These are phyloP conservation scores for Xylariaceae sp. DNA, from an alignment of 2,329 filamentous ascomycete genomes.

Conservation along the genomic window DNA sequence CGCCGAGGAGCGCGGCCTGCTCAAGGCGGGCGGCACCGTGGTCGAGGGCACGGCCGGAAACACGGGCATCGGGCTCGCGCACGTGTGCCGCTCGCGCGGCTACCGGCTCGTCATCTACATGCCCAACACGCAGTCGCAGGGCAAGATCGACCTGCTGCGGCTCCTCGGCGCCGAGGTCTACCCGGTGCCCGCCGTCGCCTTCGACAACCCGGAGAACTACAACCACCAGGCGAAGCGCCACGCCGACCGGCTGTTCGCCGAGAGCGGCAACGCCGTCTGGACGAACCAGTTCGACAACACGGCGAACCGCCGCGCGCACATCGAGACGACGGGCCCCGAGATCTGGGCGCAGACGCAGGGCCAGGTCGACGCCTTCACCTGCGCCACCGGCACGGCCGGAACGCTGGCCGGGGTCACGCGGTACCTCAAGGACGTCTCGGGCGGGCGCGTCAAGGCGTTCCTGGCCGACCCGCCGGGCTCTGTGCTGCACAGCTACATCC, in stretches of 20 bases:
- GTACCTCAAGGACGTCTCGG: slow-evolving; percentile 79
- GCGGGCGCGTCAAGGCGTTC: slow-evolving; percentile 77
- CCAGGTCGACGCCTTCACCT: slow-evolving; percentile 89
- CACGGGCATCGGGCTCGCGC: slow-evolving; percentile 94
- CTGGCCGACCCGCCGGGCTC: slow-evolving; percentile 92
- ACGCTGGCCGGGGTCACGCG: slow-evolving; percentile 85
- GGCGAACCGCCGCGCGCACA: slow-evolving; percentile 88
- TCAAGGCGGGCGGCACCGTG: slow-evolving; percentile 84
- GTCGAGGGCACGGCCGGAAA: slow-evolving; percentile 97
- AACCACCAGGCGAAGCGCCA: slow-evolving; percentile 93
- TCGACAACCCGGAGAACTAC: slow-evolving; percentile 94
- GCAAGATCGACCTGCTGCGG: slow-evolving; percentile 90
- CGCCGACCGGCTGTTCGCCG: slow-evolving; percentile 75
- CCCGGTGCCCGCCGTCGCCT: slow-evolving; percentile 91
- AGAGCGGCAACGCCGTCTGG: slow-evolving; percentile 68
- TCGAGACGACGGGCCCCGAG: slow-evolving; percentile 95
- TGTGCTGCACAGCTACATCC: slow-evolving; percentile 88
- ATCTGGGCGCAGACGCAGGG: slow-evolving; percentile 92
- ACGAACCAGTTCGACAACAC: slow-evolving; percentile 99
- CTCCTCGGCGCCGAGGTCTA: slow-evolving; percentile 92
- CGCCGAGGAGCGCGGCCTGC: slow-evolving; percentile 81
- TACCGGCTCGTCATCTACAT: slow-evolving; percentile 99
- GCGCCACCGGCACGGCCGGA: slow-evolving; percentile 87
- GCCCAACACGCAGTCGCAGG: slow-evolving; percentile 97
- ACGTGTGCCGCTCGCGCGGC: slow-evolving; percentile 87